Conservation (phyloP, 73 alveolate species). For the Paramecium tetraurelia region DNA sequence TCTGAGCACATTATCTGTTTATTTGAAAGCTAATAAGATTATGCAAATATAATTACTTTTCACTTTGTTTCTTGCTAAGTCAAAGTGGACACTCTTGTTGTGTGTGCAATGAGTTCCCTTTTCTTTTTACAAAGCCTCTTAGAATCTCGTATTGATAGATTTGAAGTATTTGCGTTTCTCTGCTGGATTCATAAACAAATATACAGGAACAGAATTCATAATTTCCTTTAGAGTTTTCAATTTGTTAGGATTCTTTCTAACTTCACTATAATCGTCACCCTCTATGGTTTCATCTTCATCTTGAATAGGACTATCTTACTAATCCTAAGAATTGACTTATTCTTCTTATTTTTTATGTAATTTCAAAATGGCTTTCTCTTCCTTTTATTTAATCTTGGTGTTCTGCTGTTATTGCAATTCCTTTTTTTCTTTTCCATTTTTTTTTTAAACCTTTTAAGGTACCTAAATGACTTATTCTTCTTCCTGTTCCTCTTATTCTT, state of each 20-base stretch:
- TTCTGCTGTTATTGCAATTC: background rate
- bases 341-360: background rate
- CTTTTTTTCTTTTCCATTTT: background rate
- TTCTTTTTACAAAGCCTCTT: slow-evolving; percentile 5
- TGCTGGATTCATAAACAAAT: slow-evolving; percentile 47
- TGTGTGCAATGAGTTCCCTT: slow-evolving; percentile 29
- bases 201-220: slow-evolving; percentile 34
- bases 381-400: background rate
- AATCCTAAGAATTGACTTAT: background rate
- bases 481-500: background rate
- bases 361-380: background rate
- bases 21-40: background rate
- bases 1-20: slow-evolving; percentile 32
- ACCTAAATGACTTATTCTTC: background rate
- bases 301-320: background rate
- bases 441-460: background rate
- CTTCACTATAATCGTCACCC: slow-evolving; percentile 41
- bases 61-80: background rate
- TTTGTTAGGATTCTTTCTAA: background rate
- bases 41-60: background rate
- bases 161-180: slow-evolving; percentile 33
- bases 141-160: background rate
- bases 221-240: background rate
- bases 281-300: slow-evolving; percentile 31
- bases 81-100: background rate